Percentiles rank a stretch among this genome's conserved stretches.
Conservation (phyloP, 306 rosid species). For the Lotus japonicus region DNA sequence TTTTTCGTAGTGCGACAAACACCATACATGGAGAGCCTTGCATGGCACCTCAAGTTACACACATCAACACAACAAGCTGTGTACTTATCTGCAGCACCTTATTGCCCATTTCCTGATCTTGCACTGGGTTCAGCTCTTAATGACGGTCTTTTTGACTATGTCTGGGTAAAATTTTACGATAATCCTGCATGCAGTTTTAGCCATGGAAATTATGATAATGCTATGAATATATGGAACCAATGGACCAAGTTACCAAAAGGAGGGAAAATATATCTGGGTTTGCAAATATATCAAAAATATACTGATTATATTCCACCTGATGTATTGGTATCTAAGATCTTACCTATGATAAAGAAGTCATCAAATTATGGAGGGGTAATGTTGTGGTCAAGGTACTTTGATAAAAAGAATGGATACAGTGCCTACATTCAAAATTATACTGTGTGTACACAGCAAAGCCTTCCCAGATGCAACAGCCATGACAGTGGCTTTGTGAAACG, state of each 20-base stretch:
- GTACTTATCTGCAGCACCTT: constrained; percentile 48
- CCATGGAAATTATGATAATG: background rate
- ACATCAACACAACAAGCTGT: background rate
- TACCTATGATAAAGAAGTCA: constrained; percentile 35
- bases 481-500: background rate
- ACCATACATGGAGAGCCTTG: constrained; percentile 11
- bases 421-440: background rate
- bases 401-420: constrained; percentile 35
- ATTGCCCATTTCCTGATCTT: constrained; percentile 37
- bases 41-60: constrained; percentile 14
- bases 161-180: constrained; percentile 44
- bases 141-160: constrained; percentile 35
- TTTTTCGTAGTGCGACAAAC: constrained; percentile 21
- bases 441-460: background rate
- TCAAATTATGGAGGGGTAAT: constrained; percentile 52
- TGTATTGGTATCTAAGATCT: constrained; percentile 27
- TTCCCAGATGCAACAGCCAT: background rate
- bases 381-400: constrained; percentile 46
- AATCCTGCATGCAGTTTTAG: constrained; percentile 34
- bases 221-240: constrained; percentile 27
- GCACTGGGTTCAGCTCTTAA: background rate
- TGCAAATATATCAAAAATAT: constrained; percentile 20
- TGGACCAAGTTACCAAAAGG: constrained; percentile 37
- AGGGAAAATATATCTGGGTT: constrained; percentile 34
- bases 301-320: constrained; percentile 37